A percentile compares a stretch with the other conserved stretches of the same genome.
Conservation (phyloP, 805 yeast genomes). For the Yamadazyma olivae region DNA sequence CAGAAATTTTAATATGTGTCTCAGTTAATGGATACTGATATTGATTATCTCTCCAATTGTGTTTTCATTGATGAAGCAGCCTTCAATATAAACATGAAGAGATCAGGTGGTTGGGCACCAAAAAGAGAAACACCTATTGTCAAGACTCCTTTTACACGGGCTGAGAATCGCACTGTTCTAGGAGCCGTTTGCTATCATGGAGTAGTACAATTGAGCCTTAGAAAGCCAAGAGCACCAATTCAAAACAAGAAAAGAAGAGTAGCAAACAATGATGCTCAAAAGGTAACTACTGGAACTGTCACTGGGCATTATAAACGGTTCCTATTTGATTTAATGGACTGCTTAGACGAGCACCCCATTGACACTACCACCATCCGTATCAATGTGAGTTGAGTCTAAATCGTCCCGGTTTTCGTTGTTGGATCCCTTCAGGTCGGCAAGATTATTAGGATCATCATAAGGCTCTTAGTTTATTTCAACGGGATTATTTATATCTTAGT, state of each 20-base stretch:
- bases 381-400: too few relatives aligned
- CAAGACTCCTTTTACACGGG: slow-evolving; percentile 5
- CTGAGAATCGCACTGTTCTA: slow-evolving; percentile 4
- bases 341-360: slow-evolving; percentile 6
- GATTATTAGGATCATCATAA: too few relatives aligned
- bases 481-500: too few relatives aligned
- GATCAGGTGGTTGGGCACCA: slow-evolving; percentile 11
- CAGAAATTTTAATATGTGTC: slow-evolving; percentile 6
- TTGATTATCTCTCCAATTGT: slow-evolving; percentile 9
- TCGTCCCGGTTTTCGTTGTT: too few relatives aligned
- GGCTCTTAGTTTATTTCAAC: too few relatives aligned
- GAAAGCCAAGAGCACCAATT: slow-evolving; percentile 8
- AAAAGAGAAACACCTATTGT: slow-evolving; percentile 11
- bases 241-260: slow-evolving; percentile 2
- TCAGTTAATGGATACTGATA: slow-evolving; percentile 5
- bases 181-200: slow-evolving; percentile 10
- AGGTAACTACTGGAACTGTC: slow-evolving; percentile 7
- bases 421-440: too few relatives aligned
- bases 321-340: slow-evolving; percentile 8
- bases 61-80: slow-evolving; percentile 16
- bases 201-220: slow-evolving; percentile 9
- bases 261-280: slow-evolving; percentile 1
- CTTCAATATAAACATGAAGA: slow-evolving; percentile 12
- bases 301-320: slow-evolving; percentile 12
- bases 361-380: too few relatives aligned